A percentile compares a stretch with the other conserved stretches of the same genome.
Conservation (phyloP, 1,284 basidiomycete genomes). For the Sanghuangporus sanghuang region DNA sequence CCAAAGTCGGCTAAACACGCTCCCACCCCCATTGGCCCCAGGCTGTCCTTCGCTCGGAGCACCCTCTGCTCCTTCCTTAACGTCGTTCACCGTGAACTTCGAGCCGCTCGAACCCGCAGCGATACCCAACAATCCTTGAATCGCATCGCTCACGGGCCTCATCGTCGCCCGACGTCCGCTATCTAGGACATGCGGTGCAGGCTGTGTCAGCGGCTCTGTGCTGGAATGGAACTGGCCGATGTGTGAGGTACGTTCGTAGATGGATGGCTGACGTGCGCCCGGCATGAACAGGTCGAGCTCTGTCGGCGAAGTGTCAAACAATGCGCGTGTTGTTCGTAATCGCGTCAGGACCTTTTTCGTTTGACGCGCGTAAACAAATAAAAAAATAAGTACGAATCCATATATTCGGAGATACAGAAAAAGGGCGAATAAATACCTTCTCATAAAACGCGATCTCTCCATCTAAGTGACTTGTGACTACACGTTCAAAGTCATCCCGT, state of each 20-base stretch:
- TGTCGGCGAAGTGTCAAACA: constrained; percentile 41
- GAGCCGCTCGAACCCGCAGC: not conserved
- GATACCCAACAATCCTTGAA: constrained; percentile 51
- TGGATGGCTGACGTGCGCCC: constrained; percentile 55
- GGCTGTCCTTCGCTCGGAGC: constrained; percentile 18
- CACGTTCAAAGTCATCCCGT: constrained; percentile 55
- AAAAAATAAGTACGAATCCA: not conserved
- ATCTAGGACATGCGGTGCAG: constrained; percentile 73
- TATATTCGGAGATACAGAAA: not conserved
- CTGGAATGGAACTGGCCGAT: not conserved
- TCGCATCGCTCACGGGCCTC: constrained; percentile 68
- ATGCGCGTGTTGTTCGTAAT: constrained; percentile 47
- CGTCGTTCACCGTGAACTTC: not conserved
- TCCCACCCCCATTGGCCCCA: constrained; percentile 36
- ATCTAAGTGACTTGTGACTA: constrained; percentile 67
- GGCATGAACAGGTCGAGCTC: constrained; percentile 24
- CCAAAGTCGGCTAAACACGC: constrained; percentile 68
- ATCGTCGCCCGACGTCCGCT: constrained; percentile 47
- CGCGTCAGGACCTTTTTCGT: constrained; percentile 45
- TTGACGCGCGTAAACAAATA: not conserved
- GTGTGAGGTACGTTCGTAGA: constrained; percentile 59
- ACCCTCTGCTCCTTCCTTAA: not conserved
- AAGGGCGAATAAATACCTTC: constrained; percentile 38
- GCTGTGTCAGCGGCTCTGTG: constrained; percentile 52
- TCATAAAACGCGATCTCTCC: constrained; percentile 72